A percentile compares a stretch with the other conserved stretches of the same genome.
Evolutionary conservation across 78 protist genomes (phyloP).

Genomic region (Anaeramoeba flamelloides): DNA sequence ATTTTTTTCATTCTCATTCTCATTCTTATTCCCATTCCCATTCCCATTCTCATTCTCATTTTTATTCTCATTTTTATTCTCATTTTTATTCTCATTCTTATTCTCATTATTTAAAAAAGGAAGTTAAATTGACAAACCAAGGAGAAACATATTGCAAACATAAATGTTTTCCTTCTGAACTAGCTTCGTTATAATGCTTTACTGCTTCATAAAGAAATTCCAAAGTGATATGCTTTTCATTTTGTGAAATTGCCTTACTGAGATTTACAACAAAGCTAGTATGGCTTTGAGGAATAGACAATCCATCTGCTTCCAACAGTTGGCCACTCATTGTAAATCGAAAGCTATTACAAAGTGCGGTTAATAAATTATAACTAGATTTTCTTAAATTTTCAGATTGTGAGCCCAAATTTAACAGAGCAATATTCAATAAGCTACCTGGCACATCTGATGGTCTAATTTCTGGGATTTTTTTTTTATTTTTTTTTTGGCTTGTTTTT

Average conservation of each 20-base stretch:
- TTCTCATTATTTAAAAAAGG: no score
- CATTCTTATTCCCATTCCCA: neutral
- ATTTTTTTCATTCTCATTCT: neutral
- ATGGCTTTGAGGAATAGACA: constrained; percentile 35
- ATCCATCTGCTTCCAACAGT: constrained; percentile 32
- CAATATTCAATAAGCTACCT: constrained; percentile 42
- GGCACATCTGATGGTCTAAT: constrained; percentile 48
- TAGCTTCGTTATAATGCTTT: constrained; percentile 13
- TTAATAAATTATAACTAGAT: constrained; percentile 37
- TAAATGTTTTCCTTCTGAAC: constrained; percentile 28
- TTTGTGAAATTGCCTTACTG: constrained; percentile 11
- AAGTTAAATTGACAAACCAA: constrained; percentile 37
- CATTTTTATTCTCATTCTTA: no score
- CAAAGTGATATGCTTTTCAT: constrained; percentile 24
- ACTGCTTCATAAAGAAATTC: constrained; percentile 31
- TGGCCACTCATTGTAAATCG: constrained; percentile 19
- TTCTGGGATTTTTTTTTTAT: no score
- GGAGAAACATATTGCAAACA: constrained; percentile 37
- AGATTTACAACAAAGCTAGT: constrained; percentile 28
- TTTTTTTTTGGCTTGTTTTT: no score
- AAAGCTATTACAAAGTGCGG: constrained; percentile 23
- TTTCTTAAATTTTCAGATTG: constrained; percentile 24
- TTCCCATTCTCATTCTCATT: neutral
- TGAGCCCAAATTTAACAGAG: constrained; percentile 35
- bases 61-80: neutral